phyloP scores from a whole-genome alignment of 345 rosid genomes.

The Zanthoxylum bungeanum region DNA sequence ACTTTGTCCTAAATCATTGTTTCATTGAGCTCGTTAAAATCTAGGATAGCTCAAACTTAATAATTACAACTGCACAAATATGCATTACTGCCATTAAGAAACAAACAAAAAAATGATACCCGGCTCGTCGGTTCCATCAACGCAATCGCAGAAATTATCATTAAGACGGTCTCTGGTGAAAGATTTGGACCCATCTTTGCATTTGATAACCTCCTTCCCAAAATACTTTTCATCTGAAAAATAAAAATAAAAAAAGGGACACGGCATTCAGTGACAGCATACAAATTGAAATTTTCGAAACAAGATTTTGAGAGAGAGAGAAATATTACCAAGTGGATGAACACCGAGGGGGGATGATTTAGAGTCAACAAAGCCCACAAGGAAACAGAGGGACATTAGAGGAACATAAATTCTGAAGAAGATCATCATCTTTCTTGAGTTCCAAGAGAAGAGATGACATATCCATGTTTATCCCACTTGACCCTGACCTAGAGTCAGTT shows the following conservation, averaged over 20 bases:
- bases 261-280: not conserved
- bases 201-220: constrained; percentile 57
- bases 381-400: constrained; percentile 2
- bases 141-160: constrained; percentile 89
- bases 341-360: constrained; percentile 43
- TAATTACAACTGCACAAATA: no score
- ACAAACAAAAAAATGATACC: constrained; percentile 43
- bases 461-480: not conserved
- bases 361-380: constrained; percentile 27
- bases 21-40: no score
- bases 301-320: not conserved
- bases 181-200: constrained; percentile 82
- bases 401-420: not conserved
- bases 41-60: not conserved
- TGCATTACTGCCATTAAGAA: no score
- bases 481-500: no score
- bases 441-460: not conserved
- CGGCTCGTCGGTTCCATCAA: constrained; percentile 95
- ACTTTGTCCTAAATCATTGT: no score
- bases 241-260: constrained; percentile 10
- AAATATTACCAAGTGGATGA: constrained; percentile 62
- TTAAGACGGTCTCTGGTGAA: constrained; percentile 79
- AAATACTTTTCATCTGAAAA: constrained; percentile 82
- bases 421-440: not conserved
- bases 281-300: not conserved